These are phyloP conservation scores for Coemansia asiatica DNA, from an alignment of 192 early-diverging fungal genomes.

Conservation along the genomic window DNA sequence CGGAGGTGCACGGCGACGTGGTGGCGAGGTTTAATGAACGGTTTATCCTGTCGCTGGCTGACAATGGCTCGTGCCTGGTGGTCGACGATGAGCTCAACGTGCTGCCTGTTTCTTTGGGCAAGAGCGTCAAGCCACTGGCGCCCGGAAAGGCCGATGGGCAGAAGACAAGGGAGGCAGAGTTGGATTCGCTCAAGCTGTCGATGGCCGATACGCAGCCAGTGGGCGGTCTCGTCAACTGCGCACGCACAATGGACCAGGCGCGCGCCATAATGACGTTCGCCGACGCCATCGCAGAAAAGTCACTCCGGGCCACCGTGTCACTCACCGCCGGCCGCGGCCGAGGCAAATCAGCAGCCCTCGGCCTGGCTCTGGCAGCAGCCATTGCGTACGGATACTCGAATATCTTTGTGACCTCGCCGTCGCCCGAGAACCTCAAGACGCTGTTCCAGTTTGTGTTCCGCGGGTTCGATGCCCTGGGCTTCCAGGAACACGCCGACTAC, in stretches of 20 bases:
- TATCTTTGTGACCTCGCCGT: constrained; percentile 97
- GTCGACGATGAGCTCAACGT: constrained; percentile 99
- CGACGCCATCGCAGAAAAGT: constrained; percentile 94
- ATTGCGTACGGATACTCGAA: constrained; percentile 99
- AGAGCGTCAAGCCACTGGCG: constrained; percentile 88
- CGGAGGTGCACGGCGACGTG: constrained; percentile 90
- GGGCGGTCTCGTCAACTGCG: constrained; percentile 74
- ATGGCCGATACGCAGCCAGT: constrained; percentile 90
- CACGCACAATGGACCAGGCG: constrained; percentile 93
- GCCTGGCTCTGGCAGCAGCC: constrained; percentile 90
- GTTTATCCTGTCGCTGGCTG: constrained; percentile 91
- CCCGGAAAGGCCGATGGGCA: constrained; percentile 26
- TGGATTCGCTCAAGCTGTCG: constrained; percentile 80
- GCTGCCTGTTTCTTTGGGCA: constrained; percentile 87
- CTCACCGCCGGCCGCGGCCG: constrained; percentile 95
- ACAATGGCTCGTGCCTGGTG: constrained; percentile 85
- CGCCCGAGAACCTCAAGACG: constrained; percentile 97
- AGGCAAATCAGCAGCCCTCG: constrained; percentile 96
- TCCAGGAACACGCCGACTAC: constrained; percentile 98
- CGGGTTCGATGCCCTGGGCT: constrained; percentile 96
- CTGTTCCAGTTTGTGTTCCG: constrained; percentile 98
- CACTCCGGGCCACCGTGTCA: constrained; percentile 84
- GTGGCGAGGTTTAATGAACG: constrained; percentile 97
- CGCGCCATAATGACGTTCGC: constrained; percentile 96
- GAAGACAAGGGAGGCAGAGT: constrained; percentile 58